phyloP scores from a whole-genome alignment of 2,329 filamentous ascomycete genomes.

The Diaporthe ampelina region DNA sequence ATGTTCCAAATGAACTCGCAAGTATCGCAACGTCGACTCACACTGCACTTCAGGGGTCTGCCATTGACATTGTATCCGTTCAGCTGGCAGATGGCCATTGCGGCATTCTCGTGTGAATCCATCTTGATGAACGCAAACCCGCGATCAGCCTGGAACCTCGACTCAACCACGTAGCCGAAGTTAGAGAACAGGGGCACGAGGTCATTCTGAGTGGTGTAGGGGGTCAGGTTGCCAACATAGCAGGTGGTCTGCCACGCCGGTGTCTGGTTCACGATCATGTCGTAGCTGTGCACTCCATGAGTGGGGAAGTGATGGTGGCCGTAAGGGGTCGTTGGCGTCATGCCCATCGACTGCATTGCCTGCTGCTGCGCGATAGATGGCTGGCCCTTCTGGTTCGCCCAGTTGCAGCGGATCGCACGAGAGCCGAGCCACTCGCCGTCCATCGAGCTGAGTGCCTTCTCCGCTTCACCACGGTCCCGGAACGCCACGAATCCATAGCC shows the following conservation, averaged over 20 bases:
- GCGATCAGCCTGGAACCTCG: slow-evolving; percentile 96
- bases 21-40: slow-evolving; percentile 67
- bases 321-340: slow-evolving; percentile 96
- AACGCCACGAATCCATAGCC: slow-evolving; percentile 99
- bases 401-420: slow-evolving; percentile 98
- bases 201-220: slow-evolving; percentile 96
- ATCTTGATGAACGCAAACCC: slow-evolving; percentile 99
- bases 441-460: slow-evolving; percentile 97
- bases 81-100: slow-evolving; percentile 97
- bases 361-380: slow-evolving; percentile 98
- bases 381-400: slow-evolving; percentile 99
- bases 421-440: slow-evolving; percentile 99
- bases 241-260: slow-evolving; percentile 98
- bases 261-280: slow-evolving; percentile 96
- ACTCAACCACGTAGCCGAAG: slow-evolving; percentile 97
- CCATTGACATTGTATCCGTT: slow-evolving; percentile 99
- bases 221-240: slow-evolving; percentile 97
- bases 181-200: slow-evolving; percentile 99
- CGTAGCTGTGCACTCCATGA: slow-evolving; percentile 95
- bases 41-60: slow-evolving; percentile 96
- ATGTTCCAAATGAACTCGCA: slow-evolving; percentile 47
- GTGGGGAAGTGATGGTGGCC: slow-evolving; percentile 98
- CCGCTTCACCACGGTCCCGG: slow-evolving; percentile 91
- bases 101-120: slow-evolving; percentile 97
- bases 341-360: slow-evolving; percentile 96